These are phyloP conservation scores for Candida hispaniensis DNA, from an alignment of 805 yeast genomes.

Conservation along the genomic window DNA sequence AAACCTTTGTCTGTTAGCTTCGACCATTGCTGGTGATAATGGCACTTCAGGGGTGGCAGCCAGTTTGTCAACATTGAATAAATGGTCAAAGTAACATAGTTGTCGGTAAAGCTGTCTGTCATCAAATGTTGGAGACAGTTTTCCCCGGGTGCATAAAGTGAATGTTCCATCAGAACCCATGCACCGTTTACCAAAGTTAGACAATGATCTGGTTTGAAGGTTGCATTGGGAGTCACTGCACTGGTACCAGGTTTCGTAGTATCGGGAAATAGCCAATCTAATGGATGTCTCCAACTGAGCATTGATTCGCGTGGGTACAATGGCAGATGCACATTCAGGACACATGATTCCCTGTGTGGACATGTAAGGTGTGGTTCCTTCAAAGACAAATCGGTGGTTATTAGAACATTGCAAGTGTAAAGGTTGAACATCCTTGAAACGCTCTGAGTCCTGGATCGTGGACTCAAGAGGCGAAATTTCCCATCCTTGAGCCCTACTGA, in stretches of 20 bases:
- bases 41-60: constrained; percentile 33
- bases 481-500: constrained; percentile 24
- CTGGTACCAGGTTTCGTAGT: constrained; percentile 75
- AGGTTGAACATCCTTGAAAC: constrained; percentile 56
- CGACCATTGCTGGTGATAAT: constrained; percentile 50
- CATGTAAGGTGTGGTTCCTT: constrained; percentile 59
- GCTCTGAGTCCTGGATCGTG: constrained; percentile 66
- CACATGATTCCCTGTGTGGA: constrained; percentile 62
- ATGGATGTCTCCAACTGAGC: constrained; percentile 67
- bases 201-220: constrained; percentile 65
- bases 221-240: constrained; percentile 87
- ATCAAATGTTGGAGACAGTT: constrained; percentile 63
- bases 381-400: constrained; percentile 49
- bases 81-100: constrained; percentile 59
- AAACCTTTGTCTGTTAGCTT: constrained; percentile 62
- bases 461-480: constrained; percentile 55
- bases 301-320: constrained; percentile 47
- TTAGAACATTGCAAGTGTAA: constrained; percentile 54
- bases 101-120: constrained; percentile 82
- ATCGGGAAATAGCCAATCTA: constrained; percentile 56
- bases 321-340: constrained; percentile 41
- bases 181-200: constrained; percentile 84
- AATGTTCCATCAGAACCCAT: constrained; percentile 53
- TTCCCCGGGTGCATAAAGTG: constrained; percentile 58
- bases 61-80: constrained; percentile 76